phyloP scores from a whole-genome alignment of 2,329 filamentous ascomycete genomes.

The Hymenoscyphus fructigenus region DNA sequence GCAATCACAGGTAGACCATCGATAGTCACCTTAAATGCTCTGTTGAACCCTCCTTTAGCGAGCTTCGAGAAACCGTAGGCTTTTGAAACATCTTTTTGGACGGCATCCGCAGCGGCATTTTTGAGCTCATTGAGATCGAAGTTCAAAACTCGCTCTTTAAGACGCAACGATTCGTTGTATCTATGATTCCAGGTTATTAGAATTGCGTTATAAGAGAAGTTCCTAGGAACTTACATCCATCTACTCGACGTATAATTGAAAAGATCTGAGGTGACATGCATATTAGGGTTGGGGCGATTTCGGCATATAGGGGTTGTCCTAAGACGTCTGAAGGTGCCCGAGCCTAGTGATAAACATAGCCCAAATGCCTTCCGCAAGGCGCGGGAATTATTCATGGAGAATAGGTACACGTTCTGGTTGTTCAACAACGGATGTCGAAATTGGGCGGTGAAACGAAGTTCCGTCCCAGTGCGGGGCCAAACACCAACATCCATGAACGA shows the following conservation, averaged over 20 bases:
- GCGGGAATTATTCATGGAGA: slow-evolving; percentile 3
- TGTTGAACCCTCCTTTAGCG: slow-evolving; percentile 33
- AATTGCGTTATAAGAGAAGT: background rate
- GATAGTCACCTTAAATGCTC: slow-evolving; percentile 15
- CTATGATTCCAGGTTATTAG: background rate
- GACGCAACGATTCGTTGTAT: slow-evolving; percentile 15
- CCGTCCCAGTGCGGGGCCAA: background rate
- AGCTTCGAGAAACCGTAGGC: slow-evolving; percentile 15
- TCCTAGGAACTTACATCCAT: background rate
- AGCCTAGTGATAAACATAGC: slow-evolving; percentile 5
- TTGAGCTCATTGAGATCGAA: slow-evolving; percentile 15
- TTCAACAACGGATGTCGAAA: background rate
- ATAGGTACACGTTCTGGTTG: background rate
- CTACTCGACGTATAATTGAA: slow-evolving; percentile 10
- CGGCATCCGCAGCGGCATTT: slow-evolving; percentile 13
- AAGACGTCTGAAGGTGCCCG: slow-evolving; percentile 3
- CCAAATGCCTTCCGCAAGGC: slow-evolving; percentile 4
- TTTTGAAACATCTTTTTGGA: slow-evolving; percentile 10
- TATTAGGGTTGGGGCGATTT: background rate
- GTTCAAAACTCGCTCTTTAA: slow-evolving; percentile 14
- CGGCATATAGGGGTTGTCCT: background rate
- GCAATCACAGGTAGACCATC: slow-evolving; percentile 14
- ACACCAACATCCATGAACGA: background rate
- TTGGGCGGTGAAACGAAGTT: background rate
- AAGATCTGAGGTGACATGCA: slow-evolving; percentile 6